Base-by-base conservation (phyloP, 148 eudicot genomes). In the Chenopodium suecicum region DNA sequence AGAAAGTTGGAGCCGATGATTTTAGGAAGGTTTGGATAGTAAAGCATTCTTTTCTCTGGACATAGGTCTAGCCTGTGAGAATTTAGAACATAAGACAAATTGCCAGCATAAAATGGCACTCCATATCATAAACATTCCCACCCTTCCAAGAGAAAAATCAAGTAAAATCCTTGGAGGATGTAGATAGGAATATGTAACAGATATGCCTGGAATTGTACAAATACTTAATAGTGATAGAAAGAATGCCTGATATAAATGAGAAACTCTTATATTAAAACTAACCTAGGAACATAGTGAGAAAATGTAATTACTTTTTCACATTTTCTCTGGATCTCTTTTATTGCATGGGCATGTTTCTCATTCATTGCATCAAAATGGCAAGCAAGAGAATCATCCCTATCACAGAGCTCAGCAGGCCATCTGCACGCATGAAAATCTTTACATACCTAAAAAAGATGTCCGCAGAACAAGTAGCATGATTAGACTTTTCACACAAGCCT, bases 261-360 rank as follows among this genome's bases (percentile, higher is more conserved):
- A 8, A 22, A 19, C 22, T 4, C 19, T 31, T 31, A 69, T 64
- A n/a, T 69, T 1, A 48, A 80, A 69, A 83, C 92, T 83, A 70
- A 91, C 92, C 94, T 87, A 41, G 94, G 94, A 81, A 91, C 81
- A 78, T 90, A 91, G 88, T 91, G 94, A 68, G 94, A 91, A 82
- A 90, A 86, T 60, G 94, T 84, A 69, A 91, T 85, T 74, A 91
- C 76, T 66, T 87, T 86, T 66, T 78, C 84, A 88, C 94, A 90
- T 72, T 79, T 86, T 84, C 69, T 78, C 83, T 82, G 83, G 62
- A 91, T 90, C 77, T 86, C 90, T 70, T 88, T 74, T 63, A 89
- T 32, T 78, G 29, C 50, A 81, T 74, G 27, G 2, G 65, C 78
- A 84, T 89, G 68, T 58, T 85, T 80, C 44, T 86, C 90, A 84